phyloP scores from a whole-genome alignment of 2,329 filamentous ascomycete species.

The Septoria linicola region DNA sequence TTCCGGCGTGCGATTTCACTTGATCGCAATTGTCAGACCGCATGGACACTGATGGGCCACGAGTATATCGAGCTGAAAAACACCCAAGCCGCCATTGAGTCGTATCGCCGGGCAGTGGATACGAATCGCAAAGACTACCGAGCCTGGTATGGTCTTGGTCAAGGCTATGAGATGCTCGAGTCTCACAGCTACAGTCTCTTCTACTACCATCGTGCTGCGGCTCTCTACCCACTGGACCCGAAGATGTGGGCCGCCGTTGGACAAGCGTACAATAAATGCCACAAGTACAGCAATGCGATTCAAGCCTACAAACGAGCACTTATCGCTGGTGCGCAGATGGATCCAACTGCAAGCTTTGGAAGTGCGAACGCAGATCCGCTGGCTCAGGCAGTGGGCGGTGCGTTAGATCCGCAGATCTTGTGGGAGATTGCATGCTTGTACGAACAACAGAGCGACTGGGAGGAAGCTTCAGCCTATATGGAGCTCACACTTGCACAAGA shows the following conservation, averaged over 20 bases:
- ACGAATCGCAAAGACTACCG: constrained; percentile 95
- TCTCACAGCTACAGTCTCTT: constrained; percentile 97
- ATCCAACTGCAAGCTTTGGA: constrained; percentile 55
- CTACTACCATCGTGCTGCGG: constrained; percentile 95
- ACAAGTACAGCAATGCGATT: constrained; percentile 82
- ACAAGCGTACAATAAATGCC: constrained; percentile 86
- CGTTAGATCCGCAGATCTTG: constrained; percentile 87
- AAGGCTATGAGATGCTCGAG: constrained; percentile 95
- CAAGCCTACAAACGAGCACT: constrained; percentile 92
- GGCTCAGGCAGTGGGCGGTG: constrained; percentile 50
- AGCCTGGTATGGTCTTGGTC: constrained; percentile 95
- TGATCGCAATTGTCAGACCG: constrained; percentile 85
- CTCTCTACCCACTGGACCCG: constrained; percentile 89
- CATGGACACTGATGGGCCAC: constrained; percentile 98
- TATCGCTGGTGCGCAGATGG: constrained; percentile 82
- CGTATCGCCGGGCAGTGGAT: constrained; percentile 90
- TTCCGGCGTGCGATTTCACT: constrained; percentile 89
- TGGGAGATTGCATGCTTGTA: constrained; percentile 89
- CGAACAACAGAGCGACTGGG: constrained; percentile 72
- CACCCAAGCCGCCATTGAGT: constrained; percentile 95
- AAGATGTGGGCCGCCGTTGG: constrained; percentile 99
- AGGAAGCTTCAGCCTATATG: constrained; percentile 90
- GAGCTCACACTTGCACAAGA: constrained; percentile 92
- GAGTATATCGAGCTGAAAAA: constrained; percentile 99
- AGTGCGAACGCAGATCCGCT: constrained; percentile 40